These are phyloP conservation scores for Pleurotus pulmonarius DNA, from an alignment of 768 basidiomycete species.

Conservation along the genomic window DNA sequence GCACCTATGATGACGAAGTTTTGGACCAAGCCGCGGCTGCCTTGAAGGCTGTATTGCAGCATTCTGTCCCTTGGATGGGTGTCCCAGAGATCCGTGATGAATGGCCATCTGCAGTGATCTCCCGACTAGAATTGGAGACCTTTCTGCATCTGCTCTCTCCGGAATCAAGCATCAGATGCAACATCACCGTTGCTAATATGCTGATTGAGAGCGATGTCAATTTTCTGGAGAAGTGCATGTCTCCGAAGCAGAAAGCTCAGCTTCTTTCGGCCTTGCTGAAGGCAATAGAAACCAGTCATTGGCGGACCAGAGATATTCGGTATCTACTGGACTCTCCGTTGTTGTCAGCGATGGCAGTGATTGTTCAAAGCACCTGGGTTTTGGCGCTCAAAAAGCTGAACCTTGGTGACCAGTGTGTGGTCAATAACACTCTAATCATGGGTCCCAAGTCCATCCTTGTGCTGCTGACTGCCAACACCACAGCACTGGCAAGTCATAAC, in stretches of 20 bases:
- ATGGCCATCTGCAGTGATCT: not conserved
- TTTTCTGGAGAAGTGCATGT: not conserved
- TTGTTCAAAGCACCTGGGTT: not conserved
- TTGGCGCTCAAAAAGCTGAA: not conserved
- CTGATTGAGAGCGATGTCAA: not conserved
- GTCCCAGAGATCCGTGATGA: not conserved
- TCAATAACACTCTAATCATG: not conserved
- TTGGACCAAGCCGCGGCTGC: conserved; percentile 14
- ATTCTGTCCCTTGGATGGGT: conserved; percentile 3
- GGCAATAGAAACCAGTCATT: not conserved
- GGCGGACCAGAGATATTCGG: not conserved
- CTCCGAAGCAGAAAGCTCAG: not conserved
- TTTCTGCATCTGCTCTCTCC: not conserved
- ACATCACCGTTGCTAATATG: conserved; percentile 1
- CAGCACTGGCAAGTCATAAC: not conserved
- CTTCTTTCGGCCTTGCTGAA: conserved; percentile 2
- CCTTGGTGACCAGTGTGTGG: not conserved
- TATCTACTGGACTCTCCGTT: not conserved
- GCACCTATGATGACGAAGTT: conserved; percentile 14
- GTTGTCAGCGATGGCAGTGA: not conserved
- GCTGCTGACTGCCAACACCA: not conserved
- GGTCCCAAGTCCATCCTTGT: not conserved
- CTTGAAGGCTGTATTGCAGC: not conserved
- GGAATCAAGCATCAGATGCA: not conserved
- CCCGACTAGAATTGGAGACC: not conserved